phyloP scores from a whole-genome alignment of 176 grass and related monocot species.

The Leersia perrieri region DNA sequence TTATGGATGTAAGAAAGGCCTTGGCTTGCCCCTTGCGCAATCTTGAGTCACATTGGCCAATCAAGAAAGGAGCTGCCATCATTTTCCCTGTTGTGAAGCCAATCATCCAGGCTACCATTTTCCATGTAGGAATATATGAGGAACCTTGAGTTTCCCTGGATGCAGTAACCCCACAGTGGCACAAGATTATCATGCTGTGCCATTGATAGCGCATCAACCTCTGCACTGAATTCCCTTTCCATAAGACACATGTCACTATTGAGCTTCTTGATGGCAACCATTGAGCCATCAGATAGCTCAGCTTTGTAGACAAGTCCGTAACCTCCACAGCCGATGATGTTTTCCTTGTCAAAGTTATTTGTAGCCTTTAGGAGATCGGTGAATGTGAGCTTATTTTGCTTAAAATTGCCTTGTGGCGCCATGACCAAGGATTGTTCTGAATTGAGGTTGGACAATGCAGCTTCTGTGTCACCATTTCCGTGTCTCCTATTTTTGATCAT shows the following conservation, averaged over 20 bases:
- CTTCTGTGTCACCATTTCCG: neutral
- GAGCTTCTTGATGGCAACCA: constrained; percentile 60
- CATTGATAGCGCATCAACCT: constrained; percentile 52
- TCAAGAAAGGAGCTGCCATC: constrained; percentile 41
- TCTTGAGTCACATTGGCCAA: constrained; percentile 63
- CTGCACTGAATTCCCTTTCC: constrained; percentile 65
- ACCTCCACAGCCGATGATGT: constrained; percentile 64
- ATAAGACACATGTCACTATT: constrained; percentile 51
- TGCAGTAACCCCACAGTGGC: constrained; percentile 67
- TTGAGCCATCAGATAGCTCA: constrained; percentile 37
- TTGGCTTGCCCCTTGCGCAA: constrained; percentile 55
- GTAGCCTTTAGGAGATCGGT: constrained; percentile 58
- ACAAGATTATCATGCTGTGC: constrained; percentile 66
- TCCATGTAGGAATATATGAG: constrained; percentile 85
- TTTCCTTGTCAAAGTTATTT: constrained; percentile 61
- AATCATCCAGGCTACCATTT: constrained; percentile 81
- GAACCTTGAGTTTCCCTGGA: constrained; percentile 47
- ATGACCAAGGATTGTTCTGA: constrained; percentile 27
- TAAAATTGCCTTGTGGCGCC: neutral
- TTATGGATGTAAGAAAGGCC: constrained; percentile 67
- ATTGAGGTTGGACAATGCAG: neutral
- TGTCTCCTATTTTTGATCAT: neutral
- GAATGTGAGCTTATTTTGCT: constrained; percentile 30
- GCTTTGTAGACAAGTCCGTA: constrained; percentile 80
- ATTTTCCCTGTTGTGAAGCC: constrained; percentile 61